phyloP scores from a whole-genome alignment of 140 eudicot species.

The Bidens hawaiensis region DNA sequence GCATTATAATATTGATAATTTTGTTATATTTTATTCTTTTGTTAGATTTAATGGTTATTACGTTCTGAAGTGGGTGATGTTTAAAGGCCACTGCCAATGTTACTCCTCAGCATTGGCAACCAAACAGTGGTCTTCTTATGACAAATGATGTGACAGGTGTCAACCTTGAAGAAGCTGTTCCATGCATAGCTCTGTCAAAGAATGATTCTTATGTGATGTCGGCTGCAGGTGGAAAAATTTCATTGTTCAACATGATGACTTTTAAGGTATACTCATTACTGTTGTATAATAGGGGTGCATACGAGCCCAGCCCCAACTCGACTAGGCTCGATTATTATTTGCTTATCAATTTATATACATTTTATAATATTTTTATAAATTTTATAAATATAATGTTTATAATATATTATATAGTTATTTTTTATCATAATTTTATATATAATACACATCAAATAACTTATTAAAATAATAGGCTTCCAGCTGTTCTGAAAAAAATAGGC shows the following conservation, averaged over 20 bases:
- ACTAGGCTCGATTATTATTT: too few relatives aligned
- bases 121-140: slow-evolving; percentile 81
- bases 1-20: neutral
- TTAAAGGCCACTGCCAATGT: slow-evolving; percentile 82
- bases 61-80: slow-evolving; percentile 31
- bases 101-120: slow-evolving; percentile 77
- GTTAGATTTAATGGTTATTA: neutral
- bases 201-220: slow-evolving; percentile 92
- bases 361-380: too few relatives aligned
- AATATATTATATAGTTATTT: too few relatives aligned
- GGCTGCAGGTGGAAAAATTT: slow-evolving; percentile 86
- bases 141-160: slow-evolving; percentile 71
- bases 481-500: too few relatives aligned
- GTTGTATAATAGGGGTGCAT: too few relatives aligned
- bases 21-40: neutral
- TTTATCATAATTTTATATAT: too few relatives aligned
- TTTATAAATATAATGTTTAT: too few relatives aligned
- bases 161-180: slow-evolving; percentile 75
- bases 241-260: slow-evolving; percentile 82
- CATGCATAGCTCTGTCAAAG: slow-evolving; percentile 86
- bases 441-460: too few relatives aligned
- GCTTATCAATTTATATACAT: too few relatives aligned
- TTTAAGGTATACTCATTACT: slow-evolving; percentile 44
- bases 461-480: too few relatives aligned
- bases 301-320: too few relatives aligned